Evolutionary conservation across 306 rosid genomes (phyloP), one percentile per base, ranked within the genome.

Genomic region (Trifolium dubium): DNA sequence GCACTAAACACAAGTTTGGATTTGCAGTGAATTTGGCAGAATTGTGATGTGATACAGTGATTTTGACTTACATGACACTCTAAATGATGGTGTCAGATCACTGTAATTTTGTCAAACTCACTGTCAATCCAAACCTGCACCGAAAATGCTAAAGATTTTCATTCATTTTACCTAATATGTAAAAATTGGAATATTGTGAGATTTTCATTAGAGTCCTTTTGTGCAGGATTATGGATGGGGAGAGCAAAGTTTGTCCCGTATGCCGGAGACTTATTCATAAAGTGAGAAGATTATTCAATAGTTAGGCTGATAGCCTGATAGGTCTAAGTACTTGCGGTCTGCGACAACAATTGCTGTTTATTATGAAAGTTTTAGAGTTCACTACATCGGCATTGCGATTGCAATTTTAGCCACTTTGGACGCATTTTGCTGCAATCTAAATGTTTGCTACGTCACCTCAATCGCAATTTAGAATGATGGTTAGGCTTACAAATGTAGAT

Each of bases 141-240:
- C 1, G 2, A 60, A 9, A 67, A 0, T 44, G 28, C 5, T 6
- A 14, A 62, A 76, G 40, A 74, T 15, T 53, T 74, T 67, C 15
- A 51, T 14, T 4, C 6, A 56, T 7, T 54, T 54, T 11, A 49
- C 7, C 9, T 8, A 40, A 40, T 40, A 40, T 2, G 14, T 14
- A 5, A 50, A 50, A 50, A 0, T 50, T 15, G 56, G n/a, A 44
- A 9, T 35, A 15, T 8, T 53, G 2, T 29, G 34, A 71, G 58
- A 67, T 50, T 55, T 67, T 60, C 2, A 61, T 18, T 40, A 19
- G 43, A 58, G 4, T 44, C 19, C 0, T 35, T 37, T 68, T 66
- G 77, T 78, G 77, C 86, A 90, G 96, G 91, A 90, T 88, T 70
- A 60, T 88, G 88, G 83, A 83, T 0, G 91, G 77, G 61, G 93